Evolutionary conservation across 208 protist species (phyloP), one percentile per base, ranked within the genome.

Genomic region (Trypanosoma theileri): DNA sequence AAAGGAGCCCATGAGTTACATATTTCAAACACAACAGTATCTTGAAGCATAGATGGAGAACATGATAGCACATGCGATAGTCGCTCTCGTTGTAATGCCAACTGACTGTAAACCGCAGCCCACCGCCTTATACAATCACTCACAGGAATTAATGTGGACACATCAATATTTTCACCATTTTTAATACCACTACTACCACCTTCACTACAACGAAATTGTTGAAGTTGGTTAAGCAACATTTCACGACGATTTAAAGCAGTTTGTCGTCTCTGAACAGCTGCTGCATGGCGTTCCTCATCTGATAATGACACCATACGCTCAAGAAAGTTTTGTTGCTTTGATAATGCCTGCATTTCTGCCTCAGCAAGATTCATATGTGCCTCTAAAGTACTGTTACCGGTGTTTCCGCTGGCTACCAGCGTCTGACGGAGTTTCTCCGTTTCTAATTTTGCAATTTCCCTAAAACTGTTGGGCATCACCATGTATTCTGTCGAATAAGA

Each of bases 1-100:
- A 90, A 90, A n/a, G 73, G 57, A 4, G 69, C 75, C 85, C 83
- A 92, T 26, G 75, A 84, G 61, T 91, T 86, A 4, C 86, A 75
- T 74, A 28, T 42, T 21, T 52, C 56, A 8, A 28, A n/a, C 3
- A 42, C 26, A 1, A 6, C 40, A 12, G 17, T 22, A 12, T 59
- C 52, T n/a, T 52, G 52, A 12, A 35, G 51, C 1, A 53, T 44
- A 26, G 55, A 52, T 22, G 44, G 41, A 35, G 53, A 44, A 26
- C 69, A 68, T 13, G 51, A 31, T 31, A 74, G 31, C 1, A 67
- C 11, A 50, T 74, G 42, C 11, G 69, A 19, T n/a, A 74, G 19
- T 13, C 55, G 17, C 28, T 74, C 69, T 12, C 69, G 45, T 11
- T 40, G 51, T 40, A 60, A 12, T 12, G 69, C 69, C 22, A 74